Conservation (phyloP, 2,329 filamentous ascomycete genomes). For the Talaromyces marneffei region DNA sequence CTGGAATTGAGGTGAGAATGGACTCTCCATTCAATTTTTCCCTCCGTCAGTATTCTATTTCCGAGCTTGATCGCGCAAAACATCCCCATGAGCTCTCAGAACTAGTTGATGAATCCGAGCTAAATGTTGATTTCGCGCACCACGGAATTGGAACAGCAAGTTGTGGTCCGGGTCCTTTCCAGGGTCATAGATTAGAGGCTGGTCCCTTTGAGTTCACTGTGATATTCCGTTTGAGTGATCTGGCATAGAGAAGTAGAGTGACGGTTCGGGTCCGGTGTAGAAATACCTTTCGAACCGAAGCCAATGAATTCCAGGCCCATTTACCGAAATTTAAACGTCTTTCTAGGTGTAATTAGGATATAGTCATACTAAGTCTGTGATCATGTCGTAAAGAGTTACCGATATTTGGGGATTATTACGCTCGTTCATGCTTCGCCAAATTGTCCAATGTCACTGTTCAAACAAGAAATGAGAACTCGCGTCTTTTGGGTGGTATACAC, state of each 20-base stretch:
- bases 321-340: no score
- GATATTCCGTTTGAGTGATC: slow-evolving; percentile 14
- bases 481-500: slow-evolving; percentile 53
- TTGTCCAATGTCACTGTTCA: slow-evolving; percentile 40
- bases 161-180: slow-evolving; percentile 24
- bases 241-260: neutral
- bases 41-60: slow-evolving; percentile 15
- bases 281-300: no score
- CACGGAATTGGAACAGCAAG: slow-evolving; percentile 26
- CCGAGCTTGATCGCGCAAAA: slow-evolving; percentile 17
- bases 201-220: slow-evolving; percentile 24
- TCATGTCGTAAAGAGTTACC: neutral
- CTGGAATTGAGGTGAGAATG: neutral
- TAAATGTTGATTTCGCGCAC: slow-evolving; percentile 28
- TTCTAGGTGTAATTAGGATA: neutral
- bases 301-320: neutral
- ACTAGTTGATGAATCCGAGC: slow-evolving; percentile 18
- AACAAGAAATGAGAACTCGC: slow-evolving; percentile 51
- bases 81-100: slow-evolving; percentile 24
- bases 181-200: slow-evolving; percentile 20
- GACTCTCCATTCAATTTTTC: slow-evolving; percentile 17
- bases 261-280: neutral
- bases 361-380: neutral
- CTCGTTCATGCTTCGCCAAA: slow-evolving; percentile 35
- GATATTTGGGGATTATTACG: no score